Conservation (phyloP, 2,329 filamentous ascomycete genomes). For the Pezicula radicicola region DNA sequence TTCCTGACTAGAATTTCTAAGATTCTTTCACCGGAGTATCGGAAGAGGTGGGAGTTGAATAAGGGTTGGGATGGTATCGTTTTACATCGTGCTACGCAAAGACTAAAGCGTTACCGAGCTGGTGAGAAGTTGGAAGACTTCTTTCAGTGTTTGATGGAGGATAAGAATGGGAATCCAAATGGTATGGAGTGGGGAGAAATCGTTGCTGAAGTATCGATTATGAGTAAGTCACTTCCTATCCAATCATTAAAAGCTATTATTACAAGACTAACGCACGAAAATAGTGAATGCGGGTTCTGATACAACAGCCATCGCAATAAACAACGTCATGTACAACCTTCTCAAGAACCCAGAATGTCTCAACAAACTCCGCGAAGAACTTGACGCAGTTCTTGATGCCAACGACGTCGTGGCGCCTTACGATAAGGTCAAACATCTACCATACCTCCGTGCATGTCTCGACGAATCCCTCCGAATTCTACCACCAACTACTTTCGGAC, state of each 20-base stretch:
- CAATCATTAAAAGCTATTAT: background rate
- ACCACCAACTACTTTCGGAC: conserved; percentile 39
- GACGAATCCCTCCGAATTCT: conserved; percentile 46
- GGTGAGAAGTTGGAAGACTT: conserved; percentile 58
- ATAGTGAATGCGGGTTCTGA: conserved; percentile 42
- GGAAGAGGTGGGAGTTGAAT: too few species aligned
- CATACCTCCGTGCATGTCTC: conserved; percentile 48
- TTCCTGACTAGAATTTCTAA: too few species aligned
- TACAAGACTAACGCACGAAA: background rate
- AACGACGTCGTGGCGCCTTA: conserved; percentile 44
- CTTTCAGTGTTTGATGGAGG: conserved; percentile 52
- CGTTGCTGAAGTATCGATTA: conserved; percentile 51
- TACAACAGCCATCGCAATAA: conserved; percentile 43
- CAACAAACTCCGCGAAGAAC: conserved; percentile 38
- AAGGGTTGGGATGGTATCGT: conserved; percentile 43
- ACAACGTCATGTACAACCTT: conserved; percentile 49
- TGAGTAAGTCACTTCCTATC: conserved; percentile 40
- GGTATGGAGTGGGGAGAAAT: conserved; percentile 56
- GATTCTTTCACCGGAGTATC: too few species aligned
- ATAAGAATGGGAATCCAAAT: conserved; percentile 35
- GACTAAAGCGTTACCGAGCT: conserved; percentile 41
- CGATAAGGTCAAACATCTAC: conserved; percentile 47
- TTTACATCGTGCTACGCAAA: conserved; percentile 39
- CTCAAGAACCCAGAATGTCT: conserved; percentile 42
- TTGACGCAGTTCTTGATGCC: conserved; percentile 40